phyloP scores from a whole-genome alignment of 2,329 filamentous ascomycete species.

The Alternaria consortialis region DNA sequence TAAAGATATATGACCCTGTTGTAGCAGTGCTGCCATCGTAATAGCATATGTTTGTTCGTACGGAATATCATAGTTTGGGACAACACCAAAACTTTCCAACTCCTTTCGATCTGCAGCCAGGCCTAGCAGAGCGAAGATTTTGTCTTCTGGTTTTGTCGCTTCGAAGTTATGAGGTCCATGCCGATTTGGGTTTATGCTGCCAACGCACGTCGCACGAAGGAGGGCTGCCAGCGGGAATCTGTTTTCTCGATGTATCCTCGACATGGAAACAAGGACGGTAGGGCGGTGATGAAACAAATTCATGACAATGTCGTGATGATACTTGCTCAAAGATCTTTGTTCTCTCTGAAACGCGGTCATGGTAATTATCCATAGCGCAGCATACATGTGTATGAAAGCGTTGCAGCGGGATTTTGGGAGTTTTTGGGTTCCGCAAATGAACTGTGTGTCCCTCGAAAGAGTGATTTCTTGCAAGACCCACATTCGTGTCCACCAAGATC shows the following conservation, averaged over 20 bases:
- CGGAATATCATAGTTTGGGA: slow-evolving; percentile 12
- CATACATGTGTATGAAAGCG: neutral
- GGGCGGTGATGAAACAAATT: neutral
- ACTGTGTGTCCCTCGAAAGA: slow-evolving; percentile 13
- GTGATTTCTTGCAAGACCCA: slow-evolving; percentile 30
- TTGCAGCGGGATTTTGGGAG: neutral
- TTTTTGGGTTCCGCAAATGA: slow-evolving; percentile 19
- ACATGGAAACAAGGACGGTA: neutral
- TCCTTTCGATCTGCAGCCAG: slow-evolving; percentile 25
- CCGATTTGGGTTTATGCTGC: neutral
- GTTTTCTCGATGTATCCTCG: neutral
- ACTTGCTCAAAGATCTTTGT: neutral
- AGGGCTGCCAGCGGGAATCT: neutral
- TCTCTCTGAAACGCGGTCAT: neutral
- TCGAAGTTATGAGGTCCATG: slow-evolving; percentile 14
- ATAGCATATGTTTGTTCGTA: slow-evolving; percentile 1
- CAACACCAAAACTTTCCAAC: slow-evolving; percentile 7
- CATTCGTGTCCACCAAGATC: slow-evolving; percentile 25
- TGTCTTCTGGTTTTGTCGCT: slow-evolving; percentile 25
- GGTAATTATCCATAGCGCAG: neutral
- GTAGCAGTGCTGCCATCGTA: neutral
- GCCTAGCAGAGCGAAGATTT: slow-evolving; percentile 26
- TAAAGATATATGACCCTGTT: neutral
- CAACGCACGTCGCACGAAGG: neutral
- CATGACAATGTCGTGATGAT: neutral